Base-by-base conservation (phyloP, 2,329 filamentous ascomycete species). In the Cercospora sojina region DNA sequence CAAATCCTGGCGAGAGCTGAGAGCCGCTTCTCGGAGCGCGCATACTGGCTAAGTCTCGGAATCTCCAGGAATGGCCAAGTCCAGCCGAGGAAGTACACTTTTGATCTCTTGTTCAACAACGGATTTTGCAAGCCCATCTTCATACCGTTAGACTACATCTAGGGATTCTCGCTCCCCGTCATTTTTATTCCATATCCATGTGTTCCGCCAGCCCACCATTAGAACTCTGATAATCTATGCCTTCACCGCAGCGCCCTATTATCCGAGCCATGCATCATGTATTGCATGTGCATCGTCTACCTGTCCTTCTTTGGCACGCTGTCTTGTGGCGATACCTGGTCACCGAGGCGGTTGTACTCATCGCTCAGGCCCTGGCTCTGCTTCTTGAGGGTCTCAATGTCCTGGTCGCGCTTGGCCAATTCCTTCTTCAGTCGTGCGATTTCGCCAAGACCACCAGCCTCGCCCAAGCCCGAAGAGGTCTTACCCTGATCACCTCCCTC, bases 371-470 rank as follows among this genome's bases (percentile, higher is more conserved):
- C 91, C 77, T 91, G 87, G 69, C 89, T 87, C 86, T 99, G 95
- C 86, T 96, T 96, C 90, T 96, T 96, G 74, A 98, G 83, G 65
- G 87, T 91, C 81, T 90, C 87, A 73, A 97, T 87, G 75, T 98
- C 93, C 72, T 86, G 86, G 72, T 97, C 91, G 83, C 93, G 93
- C 79, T 87, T 85, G 69, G 82, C 86, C 62, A 91, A 80, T 77
- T 90, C 80, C 79, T 90, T 83, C 82, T 84, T 88, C 68, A 93
- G 85, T 65, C 81, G 80, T 62, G 85, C 86, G 70, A 97, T 87
- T 83, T 96, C 90, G 68, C 89, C 92, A 67, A 90, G 84, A 76
- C 90, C 87, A 67, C 91, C 91, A 62, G 89, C 87, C 64, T 88
- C 84, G 68, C 88, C 87, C 62, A 95, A 83, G 82, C 91, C 91